Base-by-base conservation (phyloP, 208 protist genomes). In the Leishmania turanica region DNA sequence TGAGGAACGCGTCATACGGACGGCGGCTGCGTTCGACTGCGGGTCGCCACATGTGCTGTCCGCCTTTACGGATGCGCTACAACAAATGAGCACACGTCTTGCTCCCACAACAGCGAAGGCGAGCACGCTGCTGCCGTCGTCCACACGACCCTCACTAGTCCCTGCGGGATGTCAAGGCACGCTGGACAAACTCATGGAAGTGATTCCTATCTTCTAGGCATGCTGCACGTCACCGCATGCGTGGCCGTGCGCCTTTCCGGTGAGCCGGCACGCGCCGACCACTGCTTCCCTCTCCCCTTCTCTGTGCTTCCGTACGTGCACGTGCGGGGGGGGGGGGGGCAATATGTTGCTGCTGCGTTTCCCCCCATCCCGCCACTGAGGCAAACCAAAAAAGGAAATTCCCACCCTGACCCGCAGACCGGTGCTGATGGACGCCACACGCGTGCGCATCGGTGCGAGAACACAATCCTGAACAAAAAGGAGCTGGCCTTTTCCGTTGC, bases 161-260 rank as follows among this genome's bases (percentile, higher is more conserved):
- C 51, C 72, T 27, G 77, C 82, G 2, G 82, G 77, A 21, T 85
- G 82, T 56, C 77, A 85, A 66, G 82, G 82, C 3, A 78, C 82
- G 15, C 27, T 85, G 31, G 82, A 79, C n/a, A 82, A 85, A 40
- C 64, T 85, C 24, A 27, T 79, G 5, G 73, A 85, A 58, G 77
- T 85, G 21, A 68, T 85, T 21, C 82, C 82, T 0, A 79, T 79
- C 31, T 82, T 81, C 40, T 85, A 56, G 71, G n/a, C n/a, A 6
- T 8, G 19, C 17, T 27, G 66, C 66, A 17, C 19, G 40, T 17
- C 42, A 31, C n/a, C n/a, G 11, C 37, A 71, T 24, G 13, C n/a
- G n/a, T 64, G 27, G 58, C 11, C 58, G 58, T 27, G 58, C 54
- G 54, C 24, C 54, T 58, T 58, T 58, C 54, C 54, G 21, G 54